phyloP scores from a whole-genome alignment of 768 basidiomycete species.

The Phylloporus sp. region DNA sequence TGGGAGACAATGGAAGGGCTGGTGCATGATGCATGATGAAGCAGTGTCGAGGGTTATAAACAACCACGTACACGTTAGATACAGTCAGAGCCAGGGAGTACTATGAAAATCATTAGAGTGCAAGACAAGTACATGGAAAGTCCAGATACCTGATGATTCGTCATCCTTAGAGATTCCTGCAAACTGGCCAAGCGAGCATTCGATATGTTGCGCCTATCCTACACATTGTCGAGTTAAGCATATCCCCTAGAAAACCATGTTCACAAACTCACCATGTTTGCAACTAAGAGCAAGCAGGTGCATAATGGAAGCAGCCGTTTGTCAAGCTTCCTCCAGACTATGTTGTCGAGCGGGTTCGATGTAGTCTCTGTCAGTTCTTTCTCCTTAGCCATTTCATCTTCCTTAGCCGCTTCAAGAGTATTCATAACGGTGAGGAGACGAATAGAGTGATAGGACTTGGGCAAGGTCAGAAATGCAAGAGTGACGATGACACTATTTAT shows the following conservation, averaged over 20 bases:
- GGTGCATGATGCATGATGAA: not conserved
- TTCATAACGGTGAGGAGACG: not conserved
- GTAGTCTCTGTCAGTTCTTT: constrained; percentile 9
- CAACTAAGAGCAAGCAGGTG: constrained; percentile 45
- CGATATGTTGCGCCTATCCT: constrained; percentile 45
- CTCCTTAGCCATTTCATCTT: constrained; percentile 2
- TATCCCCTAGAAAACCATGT: not conserved
- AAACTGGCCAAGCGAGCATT: constrained; percentile 61
- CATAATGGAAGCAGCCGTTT: constrained; percentile 45
- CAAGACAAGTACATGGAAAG: not conserved
- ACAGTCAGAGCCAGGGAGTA: not conserved
- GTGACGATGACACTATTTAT: not conserved
- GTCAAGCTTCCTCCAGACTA: constrained; percentile 38
- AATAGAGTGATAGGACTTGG: not conserved
- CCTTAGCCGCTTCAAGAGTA: not conserved
- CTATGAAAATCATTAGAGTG: not conserved
- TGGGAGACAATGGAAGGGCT: not conserved
- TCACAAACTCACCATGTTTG: constrained; percentile 42
- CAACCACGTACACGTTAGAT: not conserved
- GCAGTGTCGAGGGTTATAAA: too few species aligned
- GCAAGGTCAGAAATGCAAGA: not conserved
- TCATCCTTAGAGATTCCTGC: constrained; percentile 42
- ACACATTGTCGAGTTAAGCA: not conserved
- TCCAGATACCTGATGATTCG: constrained; percentile 22
- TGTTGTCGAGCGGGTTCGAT: constrained; percentile 28